Evolutionary conservation across 345 rosid genomes (phyloP).

Genomic region (Rhodamnia rubescens): DNA sequence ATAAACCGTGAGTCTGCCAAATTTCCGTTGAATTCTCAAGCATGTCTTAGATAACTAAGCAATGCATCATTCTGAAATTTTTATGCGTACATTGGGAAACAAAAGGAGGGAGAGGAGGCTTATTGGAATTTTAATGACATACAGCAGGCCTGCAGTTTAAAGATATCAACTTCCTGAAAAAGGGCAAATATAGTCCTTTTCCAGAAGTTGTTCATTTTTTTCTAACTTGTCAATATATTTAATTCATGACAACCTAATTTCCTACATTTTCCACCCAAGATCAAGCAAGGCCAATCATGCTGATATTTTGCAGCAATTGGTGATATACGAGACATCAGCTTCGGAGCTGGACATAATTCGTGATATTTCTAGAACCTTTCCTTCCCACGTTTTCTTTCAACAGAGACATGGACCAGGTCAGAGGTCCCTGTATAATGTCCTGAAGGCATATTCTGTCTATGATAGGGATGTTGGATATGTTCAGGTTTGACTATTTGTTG

Average conservation of each 20-base stretch:
- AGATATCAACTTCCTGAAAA: not conserved
- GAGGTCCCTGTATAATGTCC: constrained; percentile 89
- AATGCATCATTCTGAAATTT: not conserved
- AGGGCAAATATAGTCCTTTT: not conserved
- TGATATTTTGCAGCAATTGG: constrained; percentile 62
- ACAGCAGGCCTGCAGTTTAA: not conserved
- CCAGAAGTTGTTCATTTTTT: not conserved
- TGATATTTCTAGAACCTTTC: constrained; percentile 91
- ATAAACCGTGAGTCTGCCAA: not conserved
- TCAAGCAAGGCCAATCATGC: not conserved
- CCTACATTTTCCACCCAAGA: not conserved
- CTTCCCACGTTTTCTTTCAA: constrained; percentile 95
- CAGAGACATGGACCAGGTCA: constrained; percentile 99
- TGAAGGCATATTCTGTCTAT: constrained; percentile 93
- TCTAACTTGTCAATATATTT: not conserved
- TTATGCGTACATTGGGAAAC: not conserved
- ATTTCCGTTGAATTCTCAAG: not conserved
- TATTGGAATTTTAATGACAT: not conserved
- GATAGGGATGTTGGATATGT: constrained; percentile 97
- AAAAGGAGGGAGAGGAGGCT: not conserved
- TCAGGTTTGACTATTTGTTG: constrained; percentile 41
- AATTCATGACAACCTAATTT: not conserved
- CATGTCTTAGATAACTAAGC: not conserved
- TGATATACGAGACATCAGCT: constrained; percentile 81
- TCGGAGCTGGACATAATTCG: constrained; percentile 89